phyloP scores from a whole-genome alignment of 108 stramenopile species.

The Skeletonema potamos region DNA sequence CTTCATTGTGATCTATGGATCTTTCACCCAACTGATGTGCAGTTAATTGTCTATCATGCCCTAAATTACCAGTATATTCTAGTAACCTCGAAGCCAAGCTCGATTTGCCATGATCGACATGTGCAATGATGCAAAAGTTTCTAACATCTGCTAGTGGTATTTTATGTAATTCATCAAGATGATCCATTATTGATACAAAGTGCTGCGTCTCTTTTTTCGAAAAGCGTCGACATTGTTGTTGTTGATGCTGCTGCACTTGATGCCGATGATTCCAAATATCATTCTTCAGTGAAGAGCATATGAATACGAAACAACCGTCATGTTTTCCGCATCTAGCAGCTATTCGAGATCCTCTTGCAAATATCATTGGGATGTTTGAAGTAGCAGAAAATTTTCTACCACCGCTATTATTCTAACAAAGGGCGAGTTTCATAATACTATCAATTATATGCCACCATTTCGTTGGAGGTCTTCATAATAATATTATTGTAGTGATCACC shows the following conservation, averaged over 20 bases:
- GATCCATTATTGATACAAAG: conserved; percentile 60
- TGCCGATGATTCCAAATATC: not conserved
- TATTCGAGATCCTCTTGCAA: not conserved
- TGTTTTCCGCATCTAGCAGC: not conserved
- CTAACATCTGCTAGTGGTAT: conserved; percentile 82
- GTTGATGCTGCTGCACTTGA: not conserved
- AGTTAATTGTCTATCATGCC: conserved; percentile 55
- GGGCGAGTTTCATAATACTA: too few relatives aligned
- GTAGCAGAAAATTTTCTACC: too few relatives aligned
- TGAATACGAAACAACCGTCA: not conserved
- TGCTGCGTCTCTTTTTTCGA: not conserved
- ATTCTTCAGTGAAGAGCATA: not conserved
- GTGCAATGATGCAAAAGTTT: conserved; percentile 88
- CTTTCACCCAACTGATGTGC: conserved; percentile 44
- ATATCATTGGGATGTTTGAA: too few relatives aligned
- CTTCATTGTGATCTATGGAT: not conserved
- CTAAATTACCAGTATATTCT: conserved; percentile 88
- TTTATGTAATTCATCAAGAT: conserved; percentile 54
- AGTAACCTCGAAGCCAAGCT: conserved; percentile 79
- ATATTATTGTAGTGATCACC: too few relatives aligned
- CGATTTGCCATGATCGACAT: conserved; percentile 94
- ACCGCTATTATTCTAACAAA: too few relatives aligned
- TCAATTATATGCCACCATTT: too few relatives aligned
- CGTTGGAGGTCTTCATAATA: too few relatives aligned
- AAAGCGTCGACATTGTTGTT: not conserved